Evolutionary conservation across 495 filamentous ascomycete genomes (phyloP).

Genomic region (Hypoxylon perforatum): DNA sequence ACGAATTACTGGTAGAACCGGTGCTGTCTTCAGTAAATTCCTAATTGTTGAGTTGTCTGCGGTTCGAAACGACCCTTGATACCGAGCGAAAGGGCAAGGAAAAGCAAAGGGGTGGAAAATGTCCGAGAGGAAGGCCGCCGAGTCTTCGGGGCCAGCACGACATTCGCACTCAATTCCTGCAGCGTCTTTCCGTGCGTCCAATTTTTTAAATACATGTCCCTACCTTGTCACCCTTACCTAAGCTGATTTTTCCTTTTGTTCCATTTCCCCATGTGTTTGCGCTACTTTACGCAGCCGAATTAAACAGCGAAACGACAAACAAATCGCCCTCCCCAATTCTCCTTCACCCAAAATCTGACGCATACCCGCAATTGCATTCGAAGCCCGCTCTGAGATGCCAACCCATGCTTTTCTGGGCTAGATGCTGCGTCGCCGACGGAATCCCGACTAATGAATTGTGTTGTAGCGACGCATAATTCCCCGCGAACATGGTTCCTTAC

Average conservation of each 20-base stretch:
- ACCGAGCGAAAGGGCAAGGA: conserved; percentile 11
- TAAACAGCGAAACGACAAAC: not conserved
- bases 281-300: conserved; percentile 12
- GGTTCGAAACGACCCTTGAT: conserved; percentile 4
- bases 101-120: conserved; percentile 42
- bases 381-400: conserved; percentile 30
- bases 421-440: conserved; percentile 33
- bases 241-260: conserved; percentile 21
- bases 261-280: conserved; percentile 4
- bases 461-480: conserved; percentile 66
- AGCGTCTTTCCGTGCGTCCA: conserved; percentile 61
- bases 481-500: conserved; percentile 89
- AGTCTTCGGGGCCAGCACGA: conserved; percentile 54
- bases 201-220: conserved; percentile 30
- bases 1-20: conserved; percentile 26
- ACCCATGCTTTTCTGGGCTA: conserved; percentile 25
- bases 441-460: conserved; percentile 51
- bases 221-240: conserved; percentile 4
- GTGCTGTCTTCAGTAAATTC: conserved; percentile 14
- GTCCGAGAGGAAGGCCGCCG: conserved; percentile 48
- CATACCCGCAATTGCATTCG: conserved; percentile 11
- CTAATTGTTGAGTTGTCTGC: conserved; percentile 12
- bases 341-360: not conserved
- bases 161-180: conserved; percentile 57
- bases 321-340: not conserved